Evolutionary conservation across 2,329 filamentous ascomycete species (phyloP), one percentile per base, ranked within the genome.

Genomic region (Onygenales sp.): DNA sequence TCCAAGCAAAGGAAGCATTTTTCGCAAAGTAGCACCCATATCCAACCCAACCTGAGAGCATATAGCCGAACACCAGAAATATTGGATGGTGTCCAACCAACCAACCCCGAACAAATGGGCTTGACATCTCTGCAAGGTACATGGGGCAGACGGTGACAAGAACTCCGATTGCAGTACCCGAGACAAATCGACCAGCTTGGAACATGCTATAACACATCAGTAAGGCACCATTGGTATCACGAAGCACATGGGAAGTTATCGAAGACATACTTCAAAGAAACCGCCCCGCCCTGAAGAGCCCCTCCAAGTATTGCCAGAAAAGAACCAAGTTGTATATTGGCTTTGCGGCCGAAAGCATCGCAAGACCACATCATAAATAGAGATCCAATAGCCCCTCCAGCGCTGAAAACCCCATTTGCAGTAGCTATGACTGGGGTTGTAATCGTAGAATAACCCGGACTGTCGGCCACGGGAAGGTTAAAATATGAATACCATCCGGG

Each of bases 401-500:
- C 73, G 52, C 72, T 74, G 60, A 74, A 77, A 0, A 77, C 62
- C 2, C 75, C 75, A 61, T 78, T 78, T 38, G 72, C 73, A 0
- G 75, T 76, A 2, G 75, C 72, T 32, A 78, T 77, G 6, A 70
- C 71, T 7, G 71, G 66, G 0, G 75, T 75, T 1, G 75, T 78
- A 32, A 64, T 72, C 3, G 66, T 66, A n/a, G 61, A 69, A 56
- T 78, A 78, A 49, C 75, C 76, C 0, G 65, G 63, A 52, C 76
- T 67, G 10, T 71, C 73, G 35, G 70, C 62, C 9, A 55, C 56
- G 0, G 76, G 75, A 8, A 79, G 68, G 43, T 74, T 58, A 59
- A 79, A 78, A 62, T 72, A 78, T 14, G 61, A 55, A 58, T 76
- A 79, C 74, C 75, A 79, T 56, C 75, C 75, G 3, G 76, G 74